These are phyloP conservation scores for Ganoderma lingzhi DNA, from an alignment of 1,284 basidiomycete species.

Conservation along the genomic window DNA sequence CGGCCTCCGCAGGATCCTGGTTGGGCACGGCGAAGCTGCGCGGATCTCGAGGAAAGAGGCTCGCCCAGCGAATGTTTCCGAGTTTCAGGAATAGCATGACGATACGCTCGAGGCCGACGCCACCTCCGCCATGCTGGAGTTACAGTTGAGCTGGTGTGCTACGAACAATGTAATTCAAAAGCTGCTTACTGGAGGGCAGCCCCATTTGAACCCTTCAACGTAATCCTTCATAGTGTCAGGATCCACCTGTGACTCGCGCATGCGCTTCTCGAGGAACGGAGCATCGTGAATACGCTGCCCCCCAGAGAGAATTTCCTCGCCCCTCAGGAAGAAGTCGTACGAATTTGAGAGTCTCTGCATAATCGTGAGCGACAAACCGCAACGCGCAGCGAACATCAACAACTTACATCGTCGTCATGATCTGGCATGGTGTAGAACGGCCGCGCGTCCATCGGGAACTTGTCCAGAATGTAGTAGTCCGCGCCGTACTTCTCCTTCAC, in stretches of 20 bases:
- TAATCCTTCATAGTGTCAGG: slow-evolving; percentile 65
- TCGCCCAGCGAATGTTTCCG: slow-evolving; percentile 70
- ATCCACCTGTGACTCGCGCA: slow-evolving; percentile 61
- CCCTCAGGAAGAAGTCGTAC: slow-evolving; percentile 81
- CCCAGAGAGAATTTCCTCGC: slow-evolving; percentile 77
- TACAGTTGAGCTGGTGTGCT: neutral
- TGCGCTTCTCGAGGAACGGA: slow-evolving; percentile 61
- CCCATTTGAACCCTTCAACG: slow-evolving; percentile 72
- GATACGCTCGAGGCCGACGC: slow-evolving; percentile 65
- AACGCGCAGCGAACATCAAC: neutral
- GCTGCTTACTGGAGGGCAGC: slow-evolving; percentile 59
- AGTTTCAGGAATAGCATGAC: slow-evolving; percentile 71
- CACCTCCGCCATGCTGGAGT: slow-evolving; percentile 42
- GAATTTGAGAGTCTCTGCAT: slow-evolving; percentile 63
- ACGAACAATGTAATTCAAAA: neutral
- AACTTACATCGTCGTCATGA: slow-evolving; percentile 53
- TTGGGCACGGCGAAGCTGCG: slow-evolving; percentile 49
- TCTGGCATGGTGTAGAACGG: slow-evolving; percentile 82
- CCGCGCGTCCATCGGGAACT: slow-evolving; percentile 68
- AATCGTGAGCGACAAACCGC: neutral
- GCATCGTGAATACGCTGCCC: slow-evolving; percentile 76
- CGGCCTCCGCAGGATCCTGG: slow-evolving; percentile 39
- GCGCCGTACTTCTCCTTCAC: slow-evolving; percentile 74
- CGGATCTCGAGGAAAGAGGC: slow-evolving; percentile 72
- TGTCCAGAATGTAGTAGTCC: slow-evolving; percentile 77